phyloP scores from a whole-genome alignment of 1,139 yeast genomes.

The Wickerhamomyces sp. region DNA sequence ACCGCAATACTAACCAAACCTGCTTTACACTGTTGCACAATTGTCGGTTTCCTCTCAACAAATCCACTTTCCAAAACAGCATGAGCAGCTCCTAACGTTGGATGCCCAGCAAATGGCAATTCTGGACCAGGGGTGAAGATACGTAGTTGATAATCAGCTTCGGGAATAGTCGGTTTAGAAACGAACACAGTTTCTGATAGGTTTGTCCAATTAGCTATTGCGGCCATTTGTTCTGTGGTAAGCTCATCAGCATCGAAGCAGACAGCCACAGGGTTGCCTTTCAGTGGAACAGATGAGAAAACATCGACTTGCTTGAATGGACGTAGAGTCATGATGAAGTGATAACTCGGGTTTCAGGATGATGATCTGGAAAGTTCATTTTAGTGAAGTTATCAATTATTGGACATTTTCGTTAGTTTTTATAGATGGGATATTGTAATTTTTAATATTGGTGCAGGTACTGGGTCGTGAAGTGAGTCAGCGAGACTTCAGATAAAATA shows the following conservation, averaged over 20 bases:
- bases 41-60: constrained; percentile 14
- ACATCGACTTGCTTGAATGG: constrained; percentile 47
- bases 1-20: constrained; percentile 36
- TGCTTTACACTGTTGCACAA: constrained; percentile 39
- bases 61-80: constrained; percentile 28
- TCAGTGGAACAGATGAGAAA: constrained; percentile 35
- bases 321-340: not conserved
- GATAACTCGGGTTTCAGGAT: no score
- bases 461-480: not conserved
- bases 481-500: not conserved
- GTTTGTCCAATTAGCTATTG: constrained; percentile 51
- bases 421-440: no score
- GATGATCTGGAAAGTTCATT: no score
- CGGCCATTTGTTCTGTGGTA: constrained; percentile 34
- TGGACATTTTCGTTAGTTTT: no score
- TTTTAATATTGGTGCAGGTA: not conserved
- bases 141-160: constrained; percentile 41
- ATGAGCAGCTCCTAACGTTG: constrained; percentile 47
- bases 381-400: no score
- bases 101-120: constrained; percentile 59
- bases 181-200: constrained; percentile 52
- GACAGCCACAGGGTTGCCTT: constrained; percentile 56
- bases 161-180: constrained; percentile 29
- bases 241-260: constrained; percentile 33
- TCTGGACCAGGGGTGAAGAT: constrained; percentile 43